Evolutionary conservation across 164 flowering plant species (phyloP).

Genomic region (Annona squamosa): DNA sequence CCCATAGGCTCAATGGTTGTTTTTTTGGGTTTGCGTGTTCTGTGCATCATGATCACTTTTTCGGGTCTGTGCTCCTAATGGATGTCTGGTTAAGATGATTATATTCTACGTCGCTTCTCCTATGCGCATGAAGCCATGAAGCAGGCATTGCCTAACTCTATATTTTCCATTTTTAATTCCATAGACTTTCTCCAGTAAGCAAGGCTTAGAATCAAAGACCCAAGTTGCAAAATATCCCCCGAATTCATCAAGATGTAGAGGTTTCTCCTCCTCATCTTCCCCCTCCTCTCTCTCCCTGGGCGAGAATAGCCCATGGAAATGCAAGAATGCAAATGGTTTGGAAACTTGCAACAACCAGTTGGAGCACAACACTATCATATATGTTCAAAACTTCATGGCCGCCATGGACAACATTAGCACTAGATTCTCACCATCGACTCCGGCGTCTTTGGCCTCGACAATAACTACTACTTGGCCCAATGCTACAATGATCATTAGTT

Average conservation of each 20-base stretch:
- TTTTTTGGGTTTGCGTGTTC: no score
- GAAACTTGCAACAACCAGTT: slow-evolving; percentile 27
- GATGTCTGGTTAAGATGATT: not conserved
- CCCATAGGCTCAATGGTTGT: no score
- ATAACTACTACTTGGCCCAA: slow-evolving; percentile 62
- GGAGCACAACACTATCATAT: slow-evolving; percentile 51
- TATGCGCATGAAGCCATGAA: not conserved
- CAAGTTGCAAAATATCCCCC: not conserved
- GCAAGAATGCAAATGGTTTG: slow-evolving; percentile 50
- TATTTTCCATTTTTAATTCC: not conserved
- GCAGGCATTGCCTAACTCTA: not conserved
- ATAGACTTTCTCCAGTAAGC: not conserved
- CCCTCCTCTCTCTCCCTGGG: slow-evolving; percentile 15
- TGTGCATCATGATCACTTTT: no score
- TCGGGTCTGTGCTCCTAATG: not conserved
- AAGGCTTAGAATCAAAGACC: slow-evolving; percentile 4
- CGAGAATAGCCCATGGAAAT: slow-evolving; percentile 30
- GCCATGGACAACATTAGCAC: slow-evolving; percentile 67
- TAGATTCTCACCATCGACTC: slow-evolving; percentile 45
- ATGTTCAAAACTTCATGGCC: slow-evolving; percentile 56
- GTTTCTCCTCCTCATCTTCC: slow-evolving; percentile 10
- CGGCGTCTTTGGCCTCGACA: slow-evolving; percentile 50
- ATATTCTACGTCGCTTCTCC: not conserved
- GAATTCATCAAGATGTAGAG: slow-evolving; percentile 24
- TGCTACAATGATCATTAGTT: slow-evolving; percentile 80